phyloP scores from a whole-genome alignment of 2,329 filamentous ascomycete species.

The Stagonosporopsis tanaceti region DNA sequence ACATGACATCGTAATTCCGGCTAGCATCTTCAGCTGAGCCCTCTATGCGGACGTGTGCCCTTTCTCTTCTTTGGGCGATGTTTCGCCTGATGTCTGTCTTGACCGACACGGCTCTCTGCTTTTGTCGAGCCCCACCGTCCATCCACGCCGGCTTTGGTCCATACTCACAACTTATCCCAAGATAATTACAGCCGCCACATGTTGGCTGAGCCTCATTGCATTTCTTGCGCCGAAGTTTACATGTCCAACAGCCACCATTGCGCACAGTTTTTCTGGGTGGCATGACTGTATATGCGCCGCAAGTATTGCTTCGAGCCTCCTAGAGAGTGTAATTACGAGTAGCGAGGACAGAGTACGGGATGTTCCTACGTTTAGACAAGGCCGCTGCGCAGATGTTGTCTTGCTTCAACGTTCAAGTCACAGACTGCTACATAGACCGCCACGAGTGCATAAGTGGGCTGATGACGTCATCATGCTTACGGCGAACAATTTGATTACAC shows the following conservation, averaged over 20 bases:
- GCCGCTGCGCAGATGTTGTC: no score
- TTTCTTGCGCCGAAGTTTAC: constrained; percentile 27
- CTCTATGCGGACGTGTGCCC: neutral
- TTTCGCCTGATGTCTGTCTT: constrained; percentile 25
- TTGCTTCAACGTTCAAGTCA: no score
- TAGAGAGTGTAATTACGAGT: no score
- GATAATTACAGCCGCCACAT: constrained; percentile 19
- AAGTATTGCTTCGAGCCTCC: no score
- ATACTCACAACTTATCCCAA: constrained; percentile 21
- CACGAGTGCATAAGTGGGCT: no score
- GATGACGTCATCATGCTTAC: no score
- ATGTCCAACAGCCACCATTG: constrained; percentile 28
- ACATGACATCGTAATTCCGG: constrained; percentile 6
- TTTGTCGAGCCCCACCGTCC: constrained; percentile 20
- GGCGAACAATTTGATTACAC: no score
- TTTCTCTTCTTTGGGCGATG: constrained; percentile 17
- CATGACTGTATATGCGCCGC: neutral
- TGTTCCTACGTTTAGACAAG: no score
- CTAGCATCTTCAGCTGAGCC: neutral
- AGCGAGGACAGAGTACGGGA: no score
- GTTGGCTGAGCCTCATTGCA: constrained; percentile 20
- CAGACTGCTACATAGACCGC: no score
- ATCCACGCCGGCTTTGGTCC: constrained; percentile 25
- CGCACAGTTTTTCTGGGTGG: neutral
- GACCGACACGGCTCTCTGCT: constrained; percentile 11